Evolutionary conservation across 441 rosid genomes (phyloP).

Genomic region (Theobroma grandiflorum): DNA sequence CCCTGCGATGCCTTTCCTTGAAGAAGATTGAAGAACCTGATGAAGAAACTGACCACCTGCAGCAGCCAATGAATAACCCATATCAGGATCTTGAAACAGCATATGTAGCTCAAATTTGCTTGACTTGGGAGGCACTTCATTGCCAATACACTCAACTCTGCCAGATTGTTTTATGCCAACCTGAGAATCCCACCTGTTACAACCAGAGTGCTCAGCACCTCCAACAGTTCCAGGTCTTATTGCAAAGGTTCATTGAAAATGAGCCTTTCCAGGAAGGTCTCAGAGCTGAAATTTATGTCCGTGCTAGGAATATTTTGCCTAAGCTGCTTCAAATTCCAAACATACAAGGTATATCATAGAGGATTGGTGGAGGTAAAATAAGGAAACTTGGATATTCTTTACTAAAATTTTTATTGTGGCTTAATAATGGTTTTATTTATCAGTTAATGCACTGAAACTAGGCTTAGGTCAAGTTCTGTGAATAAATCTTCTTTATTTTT

Average conservation of each 20-base stretch:
- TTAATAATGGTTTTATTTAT: not conserved
- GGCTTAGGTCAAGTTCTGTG: not conserved
- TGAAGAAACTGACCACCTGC: conserved; percentile 71
- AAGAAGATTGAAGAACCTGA: conserved; percentile 74
- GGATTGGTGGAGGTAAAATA: not conserved
- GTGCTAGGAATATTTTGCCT: conserved; percentile 78
- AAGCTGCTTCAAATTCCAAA: conserved; percentile 92
- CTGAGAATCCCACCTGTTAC: conserved; percentile 69
- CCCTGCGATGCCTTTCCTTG: conserved; percentile 87
- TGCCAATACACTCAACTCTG: conserved; percentile 89
- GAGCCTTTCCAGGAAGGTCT: conserved; percentile 91
- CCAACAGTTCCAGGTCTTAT: conserved; percentile 89
- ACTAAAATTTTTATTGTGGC: not conserved
- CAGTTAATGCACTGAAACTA: not conserved
- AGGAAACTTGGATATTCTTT: not conserved
- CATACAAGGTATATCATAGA: conserved; percentile 60
- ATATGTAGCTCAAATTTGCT: conserved; percentile 90
- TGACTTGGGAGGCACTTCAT: conserved; percentile 98
- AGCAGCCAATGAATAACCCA: conserved; percentile 54
- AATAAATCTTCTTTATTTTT: not conserved
- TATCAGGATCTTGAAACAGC: conserved; percentile 85
- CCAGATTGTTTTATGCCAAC: conserved; percentile 75
- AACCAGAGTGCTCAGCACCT: conserved; percentile 84
- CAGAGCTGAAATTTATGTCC: conserved; percentile 76
- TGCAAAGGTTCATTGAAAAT: conserved; percentile 93